Conservation (phyloP, 371 early-diverging fungal species). For the Dichotomocladium elegans region DNA sequence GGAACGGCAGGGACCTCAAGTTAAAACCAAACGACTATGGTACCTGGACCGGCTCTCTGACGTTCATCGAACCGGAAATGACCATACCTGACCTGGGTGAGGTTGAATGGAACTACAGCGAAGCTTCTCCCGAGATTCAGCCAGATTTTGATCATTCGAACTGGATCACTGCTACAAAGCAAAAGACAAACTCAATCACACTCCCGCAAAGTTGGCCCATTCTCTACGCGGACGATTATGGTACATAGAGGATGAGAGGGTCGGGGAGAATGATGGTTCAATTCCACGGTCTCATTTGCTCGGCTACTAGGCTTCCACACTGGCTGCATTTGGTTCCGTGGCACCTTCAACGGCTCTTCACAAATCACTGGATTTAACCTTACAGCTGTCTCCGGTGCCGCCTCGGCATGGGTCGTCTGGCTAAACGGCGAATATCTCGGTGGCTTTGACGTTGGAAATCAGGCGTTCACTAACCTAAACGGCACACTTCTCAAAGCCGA, state of each 20-base stretch:
- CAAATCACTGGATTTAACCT: conserved; percentile 12
- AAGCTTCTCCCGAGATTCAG: conserved; percentile 16
- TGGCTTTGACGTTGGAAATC: conserved; percentile 11
- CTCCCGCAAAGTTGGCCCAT: conserved; percentile 11
- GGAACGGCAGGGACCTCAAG: conserved; percentile 10
- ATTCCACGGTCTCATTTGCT: no score
- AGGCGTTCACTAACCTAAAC: conserved; percentile 2
- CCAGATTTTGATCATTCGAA: conserved; percentile 18
- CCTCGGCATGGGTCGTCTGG: conserved; percentile 17
- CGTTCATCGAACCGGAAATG: conserved; percentile 2
- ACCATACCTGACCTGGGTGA: conserved; percentile 9
- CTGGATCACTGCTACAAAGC: conserved; percentile 16
- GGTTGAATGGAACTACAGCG: conserved; percentile 16
- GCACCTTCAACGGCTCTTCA: conserved; percentile 12
- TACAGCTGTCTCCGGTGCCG: conserved; percentile 15
- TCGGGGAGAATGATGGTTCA: no score
- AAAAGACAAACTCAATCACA: conserved; percentile 12
- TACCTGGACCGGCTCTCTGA: conserved; percentile 8
- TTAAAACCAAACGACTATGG: conserved; percentile 4
- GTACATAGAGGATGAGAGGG: no score
- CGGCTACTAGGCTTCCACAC: conserved; percentile 20
- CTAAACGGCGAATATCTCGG: conserved; percentile 24
- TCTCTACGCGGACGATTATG: conserved; percentile 24
- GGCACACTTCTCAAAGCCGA: conserved; percentile 5
- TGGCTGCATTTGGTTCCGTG: conserved; percentile 22